Base-by-base conservation (phyloP, 768 basidiomycete genomes). In the Lactarius tabidus region DNA sequence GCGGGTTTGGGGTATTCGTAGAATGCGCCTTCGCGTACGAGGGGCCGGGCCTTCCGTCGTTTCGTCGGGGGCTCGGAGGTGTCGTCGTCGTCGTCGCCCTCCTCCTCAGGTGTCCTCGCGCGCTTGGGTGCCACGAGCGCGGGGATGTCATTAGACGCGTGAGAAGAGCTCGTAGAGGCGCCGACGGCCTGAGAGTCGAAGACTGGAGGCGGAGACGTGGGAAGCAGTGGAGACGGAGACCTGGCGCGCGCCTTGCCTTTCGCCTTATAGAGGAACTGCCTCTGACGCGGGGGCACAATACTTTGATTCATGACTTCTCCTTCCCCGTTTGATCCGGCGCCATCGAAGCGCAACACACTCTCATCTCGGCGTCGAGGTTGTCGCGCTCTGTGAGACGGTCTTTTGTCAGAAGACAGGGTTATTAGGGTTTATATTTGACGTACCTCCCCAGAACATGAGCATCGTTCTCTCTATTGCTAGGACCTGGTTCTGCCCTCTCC, bases 161-260 rank as follows among this genome's bases (percentile, higher is more conserved):
- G 17, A 54, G 53, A 54, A 31, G 53, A 54, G 29, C 31, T 23
- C 18, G 31, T 20, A 2, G 18, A 2, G 53, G 10, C 29, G 20
- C 3, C 28, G 20, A 3, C 28, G 35, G 20, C 8, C 29, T 20
- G 53, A 7, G n/a, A 28, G 51, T 33, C 18, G 52, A 33, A 35
- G 33, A 31, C 23, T 33, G 33, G 31, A 14, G 60, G 5, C 29
- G 53, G 53, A 54, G 53, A 29, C 20, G 18, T 31, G 33, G 52
- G 17, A 53, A 31, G 29, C 29, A 7, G 28, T 29, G 52, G 52
- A 53, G 52, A 52, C n/a, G 51, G 45, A 23, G 60, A 35, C 18
- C 35, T 3, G 18, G 59, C 45, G 52, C 60, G 20, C 15, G 52
- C 60, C 36, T 38, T 54, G 48, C 60, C 60, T 53, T 54, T 61